Evolutionary conservation across 495 filamentous ascomycete genomes (phyloP).

Genomic region (Aspergillus egyptiacus): DNA sequence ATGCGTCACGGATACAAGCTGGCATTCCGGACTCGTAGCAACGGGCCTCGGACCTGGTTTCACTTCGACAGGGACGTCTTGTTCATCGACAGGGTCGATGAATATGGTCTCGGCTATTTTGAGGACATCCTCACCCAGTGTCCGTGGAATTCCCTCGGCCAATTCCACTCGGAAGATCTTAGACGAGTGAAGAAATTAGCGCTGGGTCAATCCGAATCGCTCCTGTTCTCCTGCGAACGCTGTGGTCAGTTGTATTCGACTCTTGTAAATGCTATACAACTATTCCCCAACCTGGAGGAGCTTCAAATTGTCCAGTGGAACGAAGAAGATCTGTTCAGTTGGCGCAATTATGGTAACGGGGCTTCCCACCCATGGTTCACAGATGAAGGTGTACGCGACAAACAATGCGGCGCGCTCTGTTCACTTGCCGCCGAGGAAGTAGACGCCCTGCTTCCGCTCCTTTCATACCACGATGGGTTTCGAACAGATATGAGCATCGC

Average conservation of each 20-base stretch:
- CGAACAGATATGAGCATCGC: neutral
- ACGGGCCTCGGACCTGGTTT: neutral
- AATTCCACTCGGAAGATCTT: neutral
- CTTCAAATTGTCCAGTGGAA: conserved; percentile 1
- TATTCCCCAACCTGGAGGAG: neutral
- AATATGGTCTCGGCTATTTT: neutral
- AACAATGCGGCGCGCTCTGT: neutral
- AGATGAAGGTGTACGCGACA: neutral
- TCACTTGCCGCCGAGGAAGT: neutral
- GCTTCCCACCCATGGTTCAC: neutral
- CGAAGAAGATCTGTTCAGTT: neutral
- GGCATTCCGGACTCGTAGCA: neutral
- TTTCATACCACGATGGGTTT: neutral
- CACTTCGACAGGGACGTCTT: neutral
- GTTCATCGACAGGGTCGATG: neutral
- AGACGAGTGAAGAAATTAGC: neutral
- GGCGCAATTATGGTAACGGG: neutral
- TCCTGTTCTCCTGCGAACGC: neutral
- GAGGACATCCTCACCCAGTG: neutral
- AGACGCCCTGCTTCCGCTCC: neutral
- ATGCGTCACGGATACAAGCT: neutral
- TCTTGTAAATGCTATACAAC: neutral
- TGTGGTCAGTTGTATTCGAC: neutral
- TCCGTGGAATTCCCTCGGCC: neutral
- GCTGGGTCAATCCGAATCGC: neutral